Evolutionary conservation across 805 yeast genomes (phyloP).

Genomic region (Debaryomyces maramus): DNA sequence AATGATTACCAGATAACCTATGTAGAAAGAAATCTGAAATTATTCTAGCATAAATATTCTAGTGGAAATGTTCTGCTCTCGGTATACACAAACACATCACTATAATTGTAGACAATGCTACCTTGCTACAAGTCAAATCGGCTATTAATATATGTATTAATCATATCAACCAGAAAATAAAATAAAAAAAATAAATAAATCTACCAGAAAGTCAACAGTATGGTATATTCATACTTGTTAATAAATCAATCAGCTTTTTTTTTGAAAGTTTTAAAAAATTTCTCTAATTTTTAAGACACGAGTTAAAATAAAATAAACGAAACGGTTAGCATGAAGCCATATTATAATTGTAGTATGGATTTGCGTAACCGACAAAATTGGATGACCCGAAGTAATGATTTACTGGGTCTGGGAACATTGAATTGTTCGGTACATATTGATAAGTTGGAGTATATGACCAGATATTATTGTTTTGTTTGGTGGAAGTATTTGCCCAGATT

Average conservation of each 20-base stretch:
- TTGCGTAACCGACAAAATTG: constrained; percentile 35
- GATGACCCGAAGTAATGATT: constrained; percentile 19
- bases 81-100: too few species aligned
- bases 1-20: too few species aligned
- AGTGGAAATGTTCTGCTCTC: too few species aligned
- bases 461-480: constrained; percentile 11
- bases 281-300: not conserved
- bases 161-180: too few species aligned
- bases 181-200: too few species aligned
- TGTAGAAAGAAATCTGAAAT: too few species aligned
- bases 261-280: not conserved
- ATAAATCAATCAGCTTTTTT: not conserved
- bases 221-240: not conserved
- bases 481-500: constrained; percentile 23
- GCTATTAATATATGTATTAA: too few species aligned
- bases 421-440: constrained; percentile 15
- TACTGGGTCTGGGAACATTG: constrained; percentile 15
- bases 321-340: constrained; percentile 25
- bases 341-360: constrained; percentile 37
- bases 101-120: too few species aligned
- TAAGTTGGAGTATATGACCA: constrained; percentile 28
- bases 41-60: too few species aligned
- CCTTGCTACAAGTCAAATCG: too few species aligned
- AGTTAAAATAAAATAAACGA: not conserved
- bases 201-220: too few species aligned